Percentiles rank a stretch among this genome's conserved stretches.
Evolutionary conservation across 2,329 filamentous ascomycete species (phyloP).

Genomic region (Alternaria gaisen): DNA sequence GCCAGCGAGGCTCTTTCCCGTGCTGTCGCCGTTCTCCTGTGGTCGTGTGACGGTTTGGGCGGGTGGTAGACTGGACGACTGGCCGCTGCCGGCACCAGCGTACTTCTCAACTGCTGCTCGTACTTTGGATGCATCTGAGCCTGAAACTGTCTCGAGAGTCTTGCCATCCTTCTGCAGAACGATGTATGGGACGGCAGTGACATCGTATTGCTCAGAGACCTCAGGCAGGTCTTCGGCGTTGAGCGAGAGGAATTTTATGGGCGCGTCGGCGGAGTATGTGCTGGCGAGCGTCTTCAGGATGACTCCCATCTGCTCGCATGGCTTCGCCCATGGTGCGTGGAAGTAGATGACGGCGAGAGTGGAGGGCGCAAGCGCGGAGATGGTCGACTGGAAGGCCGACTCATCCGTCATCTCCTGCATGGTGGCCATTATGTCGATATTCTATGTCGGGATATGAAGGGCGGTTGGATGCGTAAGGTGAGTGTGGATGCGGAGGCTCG

Average conservation of each 20-base stretch:
- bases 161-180: slow-evolving; percentile 80
- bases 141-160: slow-evolving; percentile 85
- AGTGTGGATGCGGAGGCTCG: not conserved
- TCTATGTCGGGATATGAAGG: not conserved
- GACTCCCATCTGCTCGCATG: slow-evolving; percentile 91
- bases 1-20: slow-evolving; percentile 52
- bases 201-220: slow-evolving; percentile 90
- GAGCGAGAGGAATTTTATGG: slow-evolving; percentile 86
- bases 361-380: slow-evolving; percentile 72
- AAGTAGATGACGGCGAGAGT: slow-evolving; percentile 89
- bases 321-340: slow-evolving; percentile 95
- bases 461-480: not conserved
- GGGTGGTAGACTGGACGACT: slow-evolving; percentile 52
- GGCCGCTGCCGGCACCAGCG: slow-evolving; percentile 62
- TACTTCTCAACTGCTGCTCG: slow-evolving; percentile 86
- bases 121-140: slow-evolving; percentile 87
- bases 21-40: slow-evolving; percentile 47
- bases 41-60: slow-evolving; percentile 57
- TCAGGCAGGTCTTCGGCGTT: slow-evolving; percentile 95
- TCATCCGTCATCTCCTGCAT: slow-evolving; percentile 80
- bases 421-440: slow-evolving; percentile 52
- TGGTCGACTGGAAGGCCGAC: slow-evolving; percentile 74
- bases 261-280: slow-evolving; percentile 77
- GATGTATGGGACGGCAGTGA: slow-evolving; percentile 92
- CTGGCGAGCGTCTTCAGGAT: slow-evolving; percentile 86